Evolutionary conservation across 116 monocot species (phyloP).

Genomic region (Dioscorea cayenensis): DNA sequence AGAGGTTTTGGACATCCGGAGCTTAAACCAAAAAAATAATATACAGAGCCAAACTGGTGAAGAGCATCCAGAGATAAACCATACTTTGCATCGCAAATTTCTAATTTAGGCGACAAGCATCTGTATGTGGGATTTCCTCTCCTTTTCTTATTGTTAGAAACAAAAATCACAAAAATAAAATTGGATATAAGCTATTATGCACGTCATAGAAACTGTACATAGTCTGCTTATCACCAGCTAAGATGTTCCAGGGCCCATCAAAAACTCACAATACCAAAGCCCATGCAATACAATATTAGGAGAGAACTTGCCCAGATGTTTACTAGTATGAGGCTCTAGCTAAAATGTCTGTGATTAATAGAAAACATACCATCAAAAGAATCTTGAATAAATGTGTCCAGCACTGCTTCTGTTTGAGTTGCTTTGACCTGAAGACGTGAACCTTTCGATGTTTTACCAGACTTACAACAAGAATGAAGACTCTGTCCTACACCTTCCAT

Average conservation of each 20-base stretch:
- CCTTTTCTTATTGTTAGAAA: background rate
- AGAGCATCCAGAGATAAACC: no score
- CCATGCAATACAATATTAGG: no score
- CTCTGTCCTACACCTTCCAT: slow-evolving; percentile 12
- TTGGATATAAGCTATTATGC: background rate
- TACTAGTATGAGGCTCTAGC: no score
- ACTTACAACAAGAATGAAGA: slow-evolving; percentile 22
- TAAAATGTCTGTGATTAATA: background rate
- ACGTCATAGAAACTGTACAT: background rate
- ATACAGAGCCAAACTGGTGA: background rate
- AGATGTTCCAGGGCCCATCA: no score
- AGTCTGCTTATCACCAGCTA: background rate
- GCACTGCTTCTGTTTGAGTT: background rate
- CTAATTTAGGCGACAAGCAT: background rate
- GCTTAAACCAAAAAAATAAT: background rate
- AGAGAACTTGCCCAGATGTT: no score
- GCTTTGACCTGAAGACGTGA: slow-evolving; percentile 19
- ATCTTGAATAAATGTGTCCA: slow-evolving; percentile 6
- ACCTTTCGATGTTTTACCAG: slow-evolving; percentile 29
- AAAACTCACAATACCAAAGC: no score
- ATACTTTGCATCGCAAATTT: background rate
- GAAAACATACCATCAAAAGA: slow-evolving; percentile 19
- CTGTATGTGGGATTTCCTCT: background rate
- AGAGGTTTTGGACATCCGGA: background rate
- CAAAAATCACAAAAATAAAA: background rate